Evolutionary conservation across 331 rosid genomes (phyloP), one percentile per base, ranked within the genome.

Genomic region (Spiraea crenata): DNA sequence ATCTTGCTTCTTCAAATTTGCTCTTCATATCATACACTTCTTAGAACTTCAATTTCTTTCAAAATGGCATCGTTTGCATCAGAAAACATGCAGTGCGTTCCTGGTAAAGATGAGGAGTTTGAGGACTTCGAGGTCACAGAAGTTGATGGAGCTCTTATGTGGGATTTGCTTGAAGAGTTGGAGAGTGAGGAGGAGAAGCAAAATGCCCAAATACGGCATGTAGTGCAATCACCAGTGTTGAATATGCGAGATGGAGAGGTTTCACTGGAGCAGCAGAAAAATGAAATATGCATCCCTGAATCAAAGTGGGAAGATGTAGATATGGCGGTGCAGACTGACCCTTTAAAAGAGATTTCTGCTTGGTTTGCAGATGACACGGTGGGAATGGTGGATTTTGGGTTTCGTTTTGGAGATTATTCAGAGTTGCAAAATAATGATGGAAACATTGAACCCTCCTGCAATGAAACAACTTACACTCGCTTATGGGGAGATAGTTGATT

Each of bases 91-190:
- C 73, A 80, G 55, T 9, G 57, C 72, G 81, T 51, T 39, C 59
- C 67, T 62, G 80, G 55, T 69, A 66, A 59, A 25, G 71, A 13
- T 39, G 89, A 82, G 61, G 89, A 82, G 64, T 66, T 86, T 64
- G 87, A 76, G 35, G 84, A 78, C 41, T 78, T 88, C 34, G 95
- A 89, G 71, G 90, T 40, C 50, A 54, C 80, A 62, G 95, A 89
- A 72, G 80, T 80, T 10, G 95, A 89, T 67, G 91, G 67, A 20
- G 81, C 79, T 55, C 79, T 89, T 67, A 81, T 89, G 3, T 76
- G 88, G 62, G 89, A 86, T 55, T 60, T 89, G 81, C 82, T 86
- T 2, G 83, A 84, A 52, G 89, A 84, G 52, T 16, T 74, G 75
- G 86, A 82, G 67, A 58, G 34, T 13, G 72, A 58, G 40, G 74